Evolutionary conservation across 2,329 filamentous ascomycete species (phyloP).

Genomic region (Lojkania enalia): DNA sequence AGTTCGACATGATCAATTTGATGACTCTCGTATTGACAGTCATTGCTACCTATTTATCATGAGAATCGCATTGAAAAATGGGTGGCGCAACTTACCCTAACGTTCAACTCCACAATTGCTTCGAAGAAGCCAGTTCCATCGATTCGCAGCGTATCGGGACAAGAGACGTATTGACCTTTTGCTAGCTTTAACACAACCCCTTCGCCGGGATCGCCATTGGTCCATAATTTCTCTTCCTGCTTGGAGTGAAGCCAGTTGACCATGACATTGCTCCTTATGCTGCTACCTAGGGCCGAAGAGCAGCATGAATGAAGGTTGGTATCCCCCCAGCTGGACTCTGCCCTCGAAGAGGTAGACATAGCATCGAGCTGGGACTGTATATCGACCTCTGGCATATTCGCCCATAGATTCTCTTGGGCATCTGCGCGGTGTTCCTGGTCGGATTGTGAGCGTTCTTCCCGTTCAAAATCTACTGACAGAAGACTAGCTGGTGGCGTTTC

Average conservation of each 20-base stretch:
- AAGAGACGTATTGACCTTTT: constrained; percentile 56
- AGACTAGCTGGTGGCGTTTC: too few relatives aligned
- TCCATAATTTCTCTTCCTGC: constrained; percentile 61
- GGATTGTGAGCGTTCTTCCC: too few relatives aligned
- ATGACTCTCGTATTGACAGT: constrained; percentile 69
- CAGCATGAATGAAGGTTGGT: too few relatives aligned
- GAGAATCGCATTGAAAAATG: constrained; percentile 3
- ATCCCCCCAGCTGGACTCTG: too few relatives aligned
- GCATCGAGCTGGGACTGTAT: too few relatives aligned
- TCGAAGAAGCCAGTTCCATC: constrained; percentile 55
- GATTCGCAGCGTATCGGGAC: constrained; percentile 52
- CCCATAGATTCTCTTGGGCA: too few relatives aligned
- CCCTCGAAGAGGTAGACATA: too few relatives aligned
- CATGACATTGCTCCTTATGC: constrained; percentile 64
- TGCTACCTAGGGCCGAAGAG: too few relatives aligned
- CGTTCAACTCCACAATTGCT: constrained; percentile 55
- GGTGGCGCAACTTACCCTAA: constrained; percentile 50
- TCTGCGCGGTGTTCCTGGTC: too few relatives aligned
- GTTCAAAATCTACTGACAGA: too few relatives aligned
- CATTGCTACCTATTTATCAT: constrained; percentile 61
- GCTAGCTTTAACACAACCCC: constrained; percentile 60
- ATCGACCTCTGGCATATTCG: too few relatives aligned
- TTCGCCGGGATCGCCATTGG: constrained; percentile 52
- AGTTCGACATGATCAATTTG: constrained; percentile 60
- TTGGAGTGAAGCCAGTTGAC: constrained; percentile 66